Conservation (phyloP, 1,139 yeast genomes). For the Saccharomycopsis hybrid region DNA sequence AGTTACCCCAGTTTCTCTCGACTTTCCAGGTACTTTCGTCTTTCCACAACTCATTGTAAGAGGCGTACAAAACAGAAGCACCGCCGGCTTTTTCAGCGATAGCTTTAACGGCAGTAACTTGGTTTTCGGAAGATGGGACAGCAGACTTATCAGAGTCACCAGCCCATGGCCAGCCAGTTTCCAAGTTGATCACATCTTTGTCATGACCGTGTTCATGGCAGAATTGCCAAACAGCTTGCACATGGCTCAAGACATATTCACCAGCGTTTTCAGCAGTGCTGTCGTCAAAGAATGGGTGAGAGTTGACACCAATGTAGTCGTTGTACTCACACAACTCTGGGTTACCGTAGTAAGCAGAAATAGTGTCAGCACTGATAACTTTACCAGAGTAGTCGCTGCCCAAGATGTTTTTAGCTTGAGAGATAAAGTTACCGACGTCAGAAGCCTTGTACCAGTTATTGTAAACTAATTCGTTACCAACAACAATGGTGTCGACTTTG, state of each 20-base stretch:
- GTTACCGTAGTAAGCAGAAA: slow-evolving; percentile 45
- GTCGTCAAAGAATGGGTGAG: slow-evolving; percentile 49
- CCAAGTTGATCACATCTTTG: slow-evolving; percentile 40
- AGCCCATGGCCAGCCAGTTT: slow-evolving; percentile 48
- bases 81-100: slow-evolving; percentile 36
- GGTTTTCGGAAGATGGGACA: slow-evolving; percentile 40
- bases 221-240: slow-evolving; percentile 39
- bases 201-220: slow-evolving; percentile 31
- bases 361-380: slow-evolving; percentile 46
- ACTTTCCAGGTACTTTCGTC: slow-evolving; percentile 27
- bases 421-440: slow-evolving; percentile 50
- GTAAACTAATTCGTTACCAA: slow-evolving; percentile 88
- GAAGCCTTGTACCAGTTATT: slow-evolving; percentile 52
- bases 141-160: slow-evolving; percentile 39
- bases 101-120: slow-evolving; percentile 37
- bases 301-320: slow-evolving; percentile 46
- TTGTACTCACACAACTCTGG: slow-evolving; percentile 40
- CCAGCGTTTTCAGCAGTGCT: slow-evolving; percentile 40
- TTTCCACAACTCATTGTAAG: slow-evolving; percentile 48
- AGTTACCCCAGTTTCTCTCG: slow-evolving; percentile 19
- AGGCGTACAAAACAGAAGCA: slow-evolving; percentile 40
- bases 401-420: slow-evolving; percentile 50
- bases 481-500: slow-evolving; percentile 55
- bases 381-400: slow-evolving; percentile 43
- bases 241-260: slow-evolving; percentile 43